Conservation (phyloP, 306 rosid species). For the Arachis hypogaea region DNA sequence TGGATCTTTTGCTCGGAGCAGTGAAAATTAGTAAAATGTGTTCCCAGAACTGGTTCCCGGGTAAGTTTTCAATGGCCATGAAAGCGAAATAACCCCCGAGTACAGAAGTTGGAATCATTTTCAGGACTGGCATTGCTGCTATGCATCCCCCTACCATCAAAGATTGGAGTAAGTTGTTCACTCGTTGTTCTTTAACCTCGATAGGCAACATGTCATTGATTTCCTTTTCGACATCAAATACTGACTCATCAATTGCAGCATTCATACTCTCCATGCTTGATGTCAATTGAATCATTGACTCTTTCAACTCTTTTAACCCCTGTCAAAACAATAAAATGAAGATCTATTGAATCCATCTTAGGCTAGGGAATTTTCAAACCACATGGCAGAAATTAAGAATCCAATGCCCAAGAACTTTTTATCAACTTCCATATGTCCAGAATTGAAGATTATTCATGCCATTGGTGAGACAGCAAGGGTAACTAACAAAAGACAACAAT, state of each 20-base stretch:
- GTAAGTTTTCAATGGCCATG: slow-evolving; percentile 86
- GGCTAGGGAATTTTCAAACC: no score
- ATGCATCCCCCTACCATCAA: slow-evolving; percentile 74
- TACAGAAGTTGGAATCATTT: slow-evolving; percentile 80
- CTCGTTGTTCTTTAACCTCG: slow-evolving; percentile 85
- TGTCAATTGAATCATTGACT: slow-evolving; percentile 60
- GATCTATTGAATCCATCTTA: no score
- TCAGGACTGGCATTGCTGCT: slow-evolving; percentile 78
- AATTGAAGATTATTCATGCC: neutral
- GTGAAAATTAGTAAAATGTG: slow-evolving; percentile 69
- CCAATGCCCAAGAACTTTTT: no score
- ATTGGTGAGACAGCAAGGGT: slow-evolving; percentile 17
- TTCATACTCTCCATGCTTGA: slow-evolving; percentile 53
- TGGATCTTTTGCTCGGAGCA: slow-evolving; percentile 75
- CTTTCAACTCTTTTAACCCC: slow-evolving; percentile 74
- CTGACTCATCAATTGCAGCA: slow-evolving; percentile 62
- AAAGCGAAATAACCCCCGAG: slow-evolving; percentile 89
- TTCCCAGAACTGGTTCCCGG: slow-evolving; percentile 89
- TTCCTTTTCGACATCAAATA: slow-evolving; percentile 72
- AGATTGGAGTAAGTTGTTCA: slow-evolving; percentile 83
- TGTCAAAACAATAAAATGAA: slow-evolving; percentile 28
- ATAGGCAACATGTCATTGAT: slow-evolving; percentile 74
- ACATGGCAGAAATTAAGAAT: no score
- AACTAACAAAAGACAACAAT: slow-evolving; percentile 19
- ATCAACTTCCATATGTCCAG: no score